A percentile compares a stretch with the other conserved stretches of the same genome.
Conservation (phyloP, 1,284 basidiomycete genomes). For the Termitomyces sp. region DNA sequence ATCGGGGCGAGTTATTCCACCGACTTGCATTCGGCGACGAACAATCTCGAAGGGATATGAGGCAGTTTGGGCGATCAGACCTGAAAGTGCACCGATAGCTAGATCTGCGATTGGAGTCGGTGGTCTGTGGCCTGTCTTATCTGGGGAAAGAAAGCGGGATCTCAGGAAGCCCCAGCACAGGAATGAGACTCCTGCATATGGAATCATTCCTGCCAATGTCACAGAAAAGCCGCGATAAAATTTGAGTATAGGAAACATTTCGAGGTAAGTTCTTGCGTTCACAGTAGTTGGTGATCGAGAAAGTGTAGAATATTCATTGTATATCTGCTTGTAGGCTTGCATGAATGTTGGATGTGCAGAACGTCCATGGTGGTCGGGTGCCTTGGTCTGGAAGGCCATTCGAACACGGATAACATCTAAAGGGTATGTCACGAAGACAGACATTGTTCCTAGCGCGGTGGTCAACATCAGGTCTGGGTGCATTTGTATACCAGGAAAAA, state of each 20-base stretch:
- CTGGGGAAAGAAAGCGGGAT: constrained; percentile 50
- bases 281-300: constrained; percentile 6
- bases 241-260: constrained; percentile 71
- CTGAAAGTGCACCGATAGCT: constrained; percentile 85
- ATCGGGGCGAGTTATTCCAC: constrained; percentile 75
- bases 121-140: constrained; percentile 31
- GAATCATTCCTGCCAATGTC: constrained; percentile 89
- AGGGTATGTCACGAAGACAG: constrained; percentile 92
- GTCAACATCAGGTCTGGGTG: background rate
- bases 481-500: constrained; percentile 1
- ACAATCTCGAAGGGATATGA: constrained; percentile 98
- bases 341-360: constrained; percentile 54
- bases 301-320: constrained; percentile 51
- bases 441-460: constrained; percentile 63
- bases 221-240: constrained; percentile 97
- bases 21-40: constrained; percentile 93
- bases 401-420: constrained; percentile 94
- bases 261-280: constrained; percentile 33
- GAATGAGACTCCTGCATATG: constrained; percentile 96
- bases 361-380: constrained; percentile 22
- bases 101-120: constrained; percentile 58
- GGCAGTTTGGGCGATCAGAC: constrained; percentile 83
- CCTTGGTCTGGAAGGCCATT: constrained; percentile 83
- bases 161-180: constrained; percentile 87
- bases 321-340: constrained; percentile 62